Percentiles rank a stretch among this genome's conserved stretches.
Conservation (phyloP, 2,329 filamentous ascomycete species). For the Pleomassaria siparia region DNA sequence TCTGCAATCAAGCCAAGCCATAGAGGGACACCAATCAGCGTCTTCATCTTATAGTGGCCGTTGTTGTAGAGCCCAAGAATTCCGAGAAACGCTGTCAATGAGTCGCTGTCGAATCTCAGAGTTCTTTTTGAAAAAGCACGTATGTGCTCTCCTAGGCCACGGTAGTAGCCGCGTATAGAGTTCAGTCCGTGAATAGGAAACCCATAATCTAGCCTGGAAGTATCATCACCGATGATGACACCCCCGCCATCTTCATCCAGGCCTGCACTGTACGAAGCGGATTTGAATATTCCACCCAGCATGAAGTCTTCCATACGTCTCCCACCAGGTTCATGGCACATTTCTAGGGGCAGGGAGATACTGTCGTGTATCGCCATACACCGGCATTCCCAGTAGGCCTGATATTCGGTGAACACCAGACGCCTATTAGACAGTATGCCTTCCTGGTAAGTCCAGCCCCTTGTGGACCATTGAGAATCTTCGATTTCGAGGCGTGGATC, state of each 20-base stretch:
- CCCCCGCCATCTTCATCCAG: constrained; percentile 2
- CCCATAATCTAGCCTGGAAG: constrained; percentile 12
- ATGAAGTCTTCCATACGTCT: constrained; percentile 11
- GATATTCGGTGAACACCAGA: constrained; percentile 8
- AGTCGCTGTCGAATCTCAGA: constrained; percentile 8
- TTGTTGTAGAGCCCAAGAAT: constrained; percentile 10
- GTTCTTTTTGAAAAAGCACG: constrained; percentile 11
- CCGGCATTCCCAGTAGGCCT: constrained; percentile 9
- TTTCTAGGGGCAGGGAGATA: constrained; percentile 3
- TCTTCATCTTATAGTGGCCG: neutral
- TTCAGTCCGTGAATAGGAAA: constrained; percentile 6
- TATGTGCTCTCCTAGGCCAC: constrained; percentile 15
- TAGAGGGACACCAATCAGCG: constrained; percentile 11
- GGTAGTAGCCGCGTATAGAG: constrained; percentile 6
- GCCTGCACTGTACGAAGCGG: constrained; percentile 8
- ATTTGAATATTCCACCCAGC: constrained; percentile 16
- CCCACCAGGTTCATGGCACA: neutral
- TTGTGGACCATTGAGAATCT: constrained; percentile 1
- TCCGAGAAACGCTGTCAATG: constrained; percentile 9
- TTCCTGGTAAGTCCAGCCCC: constrained; percentile 14
- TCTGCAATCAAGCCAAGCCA: constrained; percentile 11
- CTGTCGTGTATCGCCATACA: constrained; percentile 11
- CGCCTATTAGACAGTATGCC: constrained; percentile 6
- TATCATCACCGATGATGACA: constrained; percentile 9
- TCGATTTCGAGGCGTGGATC: constrained; percentile 5